These are phyloP conservation scores for Triticum timopheevii DNA, from an alignment of 176 grass and related monocot genomes.

Conservation along the genomic window DNA sequence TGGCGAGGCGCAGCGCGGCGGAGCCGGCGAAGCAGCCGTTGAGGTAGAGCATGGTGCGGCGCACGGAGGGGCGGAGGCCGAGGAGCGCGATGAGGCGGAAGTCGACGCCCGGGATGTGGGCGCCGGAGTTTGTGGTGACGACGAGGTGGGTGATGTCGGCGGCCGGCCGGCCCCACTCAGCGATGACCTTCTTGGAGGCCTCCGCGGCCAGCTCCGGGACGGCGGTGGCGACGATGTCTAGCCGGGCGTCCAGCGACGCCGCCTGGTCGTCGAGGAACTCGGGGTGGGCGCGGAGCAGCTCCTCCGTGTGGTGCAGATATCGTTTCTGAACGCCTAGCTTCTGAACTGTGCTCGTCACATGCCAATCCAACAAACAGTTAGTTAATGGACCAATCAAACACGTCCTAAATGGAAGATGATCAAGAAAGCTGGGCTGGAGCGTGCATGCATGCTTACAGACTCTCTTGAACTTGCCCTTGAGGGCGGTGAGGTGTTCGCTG, in stretches of 20 bases:
- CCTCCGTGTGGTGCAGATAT: slow-evolving; percentile 42
- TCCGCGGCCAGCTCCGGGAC: slow-evolving; percentile 51
- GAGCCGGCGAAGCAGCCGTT: slow-evolving; percentile 43
- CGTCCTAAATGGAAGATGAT: too few relatives aligned
- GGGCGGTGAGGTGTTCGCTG: slow-evolving; percentile 67
- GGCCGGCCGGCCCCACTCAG: slow-evolving; percentile 51
- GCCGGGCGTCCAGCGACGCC: slow-evolving; percentile 43
- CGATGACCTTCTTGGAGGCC: slow-evolving; percentile 45
- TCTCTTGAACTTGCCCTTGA: slow-evolving; percentile 64
- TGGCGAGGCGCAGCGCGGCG: slow-evolving; percentile 53
- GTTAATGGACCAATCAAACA: neutral
- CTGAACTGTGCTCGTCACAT: slow-evolving; percentile 5
- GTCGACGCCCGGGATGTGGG: slow-evolving; percentile 54
- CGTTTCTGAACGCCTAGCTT: slow-evolving; percentile 33
- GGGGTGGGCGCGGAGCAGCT: slow-evolving; percentile 30
- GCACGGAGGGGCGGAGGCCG: slow-evolving; percentile 37
- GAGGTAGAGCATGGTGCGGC: slow-evolving; percentile 41
- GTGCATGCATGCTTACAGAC: slow-evolving; percentile 44
- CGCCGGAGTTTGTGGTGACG: slow-evolving; percentile 53
- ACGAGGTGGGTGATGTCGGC: slow-evolving; percentile 68
- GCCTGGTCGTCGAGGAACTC: slow-evolving; percentile 21
- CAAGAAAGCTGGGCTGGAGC: neutral
- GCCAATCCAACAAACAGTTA: neutral
- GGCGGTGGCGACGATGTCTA: slow-evolving; percentile 36
- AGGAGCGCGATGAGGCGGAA: slow-evolving; percentile 46